Base-by-base conservation (phyloP, 805 yeast genomes). In the Tetrapisispora iriomotensis region DNA sequence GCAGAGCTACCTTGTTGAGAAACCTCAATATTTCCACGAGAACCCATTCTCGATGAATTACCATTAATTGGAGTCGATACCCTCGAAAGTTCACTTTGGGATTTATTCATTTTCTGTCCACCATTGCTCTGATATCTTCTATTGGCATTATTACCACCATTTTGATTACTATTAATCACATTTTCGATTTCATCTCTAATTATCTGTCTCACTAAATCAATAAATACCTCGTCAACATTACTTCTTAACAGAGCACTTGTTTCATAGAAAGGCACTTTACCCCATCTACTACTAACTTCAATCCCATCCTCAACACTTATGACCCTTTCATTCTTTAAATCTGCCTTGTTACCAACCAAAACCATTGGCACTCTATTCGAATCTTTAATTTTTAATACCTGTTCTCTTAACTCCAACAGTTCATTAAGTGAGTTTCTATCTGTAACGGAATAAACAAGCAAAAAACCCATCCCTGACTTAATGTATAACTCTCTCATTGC, bases 401-500 rank as follows among this genome's bases (percentile, higher is more conserved):
- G 95, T 51, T 83, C 88, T 49, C 92, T 70, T 38, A 88, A 71
- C 14, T 82, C 82, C 51, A 80, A 62, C 45, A 90, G 66, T 61
- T 87, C 96, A 45, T 79, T 72, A 44, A 88, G 65, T 4, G 96
- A 80, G 48, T 75, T 72, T 47, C 78, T 72, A 45, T 83, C 83
- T 34, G 86, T 83, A 46, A 87, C 82, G 25, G 88, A 76, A 60
- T 90, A 90, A 2, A 86, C 95, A 38, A 90, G 69, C 37, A 92
- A 60, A 55, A 90, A 90, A 4, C 96, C 96, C 54, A 82, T 83
- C 9, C 96, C 95, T 35, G 86, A 79, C 49, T 85, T 84, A 54
- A 83, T 83, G 56, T 83, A 83, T 36, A 83, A 61, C 56, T 88
- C 96, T 47, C 96, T 67, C 95, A 90, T 86, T 8, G 96, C 95